Conservation (phyloP, 305 asterid species). For the Fraxinus floribunda region DNA sequence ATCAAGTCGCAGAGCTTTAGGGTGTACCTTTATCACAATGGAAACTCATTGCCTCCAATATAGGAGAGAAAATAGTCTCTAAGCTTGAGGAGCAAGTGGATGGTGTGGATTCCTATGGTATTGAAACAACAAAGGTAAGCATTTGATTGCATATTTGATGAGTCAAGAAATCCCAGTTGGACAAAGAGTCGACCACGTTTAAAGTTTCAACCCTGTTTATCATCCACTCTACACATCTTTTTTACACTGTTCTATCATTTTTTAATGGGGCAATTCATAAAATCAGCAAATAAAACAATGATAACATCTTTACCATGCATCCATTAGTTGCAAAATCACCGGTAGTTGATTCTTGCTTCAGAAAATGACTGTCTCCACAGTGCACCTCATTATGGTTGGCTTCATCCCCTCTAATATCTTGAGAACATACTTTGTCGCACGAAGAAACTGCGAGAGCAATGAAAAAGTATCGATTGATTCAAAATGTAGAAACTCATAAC, state of each 20-base stretch:
- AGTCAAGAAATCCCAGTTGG: not conserved
- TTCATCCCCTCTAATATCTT: conserved; percentile 36
- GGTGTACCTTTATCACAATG: conserved; percentile 54
- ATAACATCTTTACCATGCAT: conserved; percentile 45
- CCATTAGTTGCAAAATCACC: conserved; percentile 36
- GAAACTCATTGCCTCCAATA: conserved; percentile 58
- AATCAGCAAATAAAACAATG: conserved; percentile 13
- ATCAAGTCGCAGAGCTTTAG: conserved; percentile 3
- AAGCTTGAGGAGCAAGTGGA: conserved; percentile 57
- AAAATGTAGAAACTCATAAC: not conserved
- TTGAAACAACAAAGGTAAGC: conserved; percentile 24
- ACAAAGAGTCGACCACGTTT: not conserved
- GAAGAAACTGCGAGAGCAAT: conserved; percentile 40
- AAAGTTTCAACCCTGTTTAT: not conserved
- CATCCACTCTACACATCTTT: not conserved
- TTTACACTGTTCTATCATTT: not conserved
- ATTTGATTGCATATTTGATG: conserved; percentile 14
- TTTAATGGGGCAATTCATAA: not conserved
- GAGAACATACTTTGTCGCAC: conserved; percentile 29
- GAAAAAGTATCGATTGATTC: conserved; percentile 4
- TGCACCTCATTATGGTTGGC: conserved; percentile 36
- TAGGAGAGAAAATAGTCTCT: conserved; percentile 78
- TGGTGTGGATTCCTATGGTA: conserved; percentile 53
- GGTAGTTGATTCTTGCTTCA: conserved; percentile 29
- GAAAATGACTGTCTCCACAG: conserved; percentile 37